Evolutionary conservation across 768 basidiomycete species (phyloP).

Genomic region (Trichaptum fuscoviolaceum): DNA sequence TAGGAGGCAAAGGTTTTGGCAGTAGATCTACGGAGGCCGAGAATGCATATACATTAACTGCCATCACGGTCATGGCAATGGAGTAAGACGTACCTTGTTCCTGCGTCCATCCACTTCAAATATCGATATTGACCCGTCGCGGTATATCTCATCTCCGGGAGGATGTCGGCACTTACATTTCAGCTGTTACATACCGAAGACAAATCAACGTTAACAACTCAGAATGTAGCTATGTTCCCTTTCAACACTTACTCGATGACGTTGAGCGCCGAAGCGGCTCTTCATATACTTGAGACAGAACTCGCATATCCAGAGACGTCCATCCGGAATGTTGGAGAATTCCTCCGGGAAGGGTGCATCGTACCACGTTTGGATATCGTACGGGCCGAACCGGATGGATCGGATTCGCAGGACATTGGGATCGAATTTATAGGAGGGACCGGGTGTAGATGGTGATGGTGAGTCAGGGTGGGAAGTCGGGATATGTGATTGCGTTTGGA

Average conservation of each 20-base stretch:
- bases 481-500: constrained; percentile 16
- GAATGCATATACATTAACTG: constrained; percentile 9
- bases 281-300: constrained; percentile 99
- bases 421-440: constrained; percentile 21
- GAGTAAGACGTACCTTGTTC: constrained; percentile 64
- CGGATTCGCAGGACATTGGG: constrained; percentile 62
- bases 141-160: constrained; percentile 97
- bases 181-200: constrained; percentile 42
- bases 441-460: constrained; percentile 20
- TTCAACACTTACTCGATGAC: constrained; percentile 71
- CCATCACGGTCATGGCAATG: constrained; percentile 3
- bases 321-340: constrained; percentile 88
- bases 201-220: not conserved
- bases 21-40: constrained; percentile 69
- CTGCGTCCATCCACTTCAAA: constrained; percentile 98
- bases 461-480: constrained; percentile 30
- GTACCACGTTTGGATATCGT: constrained; percentile 97
- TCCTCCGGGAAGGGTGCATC: constrained; percentile 99
- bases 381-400: constrained; percentile 84
- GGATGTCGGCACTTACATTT: constrained; percentile 96
- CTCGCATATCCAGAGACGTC: constrained; percentile 93
- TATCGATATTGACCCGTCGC: constrained; percentile 82
- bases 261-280: constrained; percentile 75
- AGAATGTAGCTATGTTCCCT: constrained; percentile 1
- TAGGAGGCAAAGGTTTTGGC: constrained; percentile 94